These are phyloP conservation scores for Odonthalia washingtoniensis DNA, from an alignment of 31 red algal genomes.

Conservation along the genomic window DNA sequence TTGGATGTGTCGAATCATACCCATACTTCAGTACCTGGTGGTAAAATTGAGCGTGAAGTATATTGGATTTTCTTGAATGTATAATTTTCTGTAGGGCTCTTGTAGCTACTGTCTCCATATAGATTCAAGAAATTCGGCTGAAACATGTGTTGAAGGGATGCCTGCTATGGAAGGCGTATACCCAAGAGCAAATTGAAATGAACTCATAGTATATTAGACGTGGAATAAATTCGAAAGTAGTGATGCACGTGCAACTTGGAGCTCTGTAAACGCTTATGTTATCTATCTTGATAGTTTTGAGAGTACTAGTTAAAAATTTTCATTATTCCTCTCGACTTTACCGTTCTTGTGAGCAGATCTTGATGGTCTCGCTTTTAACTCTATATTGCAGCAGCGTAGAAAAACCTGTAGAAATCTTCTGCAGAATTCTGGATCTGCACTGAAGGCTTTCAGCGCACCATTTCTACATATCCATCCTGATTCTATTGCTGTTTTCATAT, in stretches of 20 bases:
- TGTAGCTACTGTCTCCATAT: not conserved
- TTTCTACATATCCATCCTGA: not conserved
- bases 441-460: constrained; percentile 21
- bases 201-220: not conserved
- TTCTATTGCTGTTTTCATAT: not conserved
- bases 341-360: constrained; percentile 23
- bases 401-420: not conserved
- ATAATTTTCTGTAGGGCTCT: not conserved
- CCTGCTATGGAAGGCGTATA: constrained; percentile 9
- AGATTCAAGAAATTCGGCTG: constrained; percentile 5
- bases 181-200: constrained; percentile 20
- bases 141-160: not conserved
- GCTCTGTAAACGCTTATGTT: not conserved
- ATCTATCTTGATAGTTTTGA: not conserved
- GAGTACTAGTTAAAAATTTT: not conserved
- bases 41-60: not conserved
- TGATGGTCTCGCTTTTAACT: not conserved
- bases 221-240: not conserved
- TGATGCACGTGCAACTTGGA: not conserved
- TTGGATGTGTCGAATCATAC: not conserved
- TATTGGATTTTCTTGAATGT: not conserved
- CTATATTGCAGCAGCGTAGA: not conserved
- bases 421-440: constrained; percentile 27
- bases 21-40: constrained; percentile 8
- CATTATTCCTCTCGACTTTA: not conserved